These are phyloP conservation scores for Aciculoconidium aculeatum DNA, from an alignment of 805 yeast genomes.

Conservation along the genomic window DNA sequence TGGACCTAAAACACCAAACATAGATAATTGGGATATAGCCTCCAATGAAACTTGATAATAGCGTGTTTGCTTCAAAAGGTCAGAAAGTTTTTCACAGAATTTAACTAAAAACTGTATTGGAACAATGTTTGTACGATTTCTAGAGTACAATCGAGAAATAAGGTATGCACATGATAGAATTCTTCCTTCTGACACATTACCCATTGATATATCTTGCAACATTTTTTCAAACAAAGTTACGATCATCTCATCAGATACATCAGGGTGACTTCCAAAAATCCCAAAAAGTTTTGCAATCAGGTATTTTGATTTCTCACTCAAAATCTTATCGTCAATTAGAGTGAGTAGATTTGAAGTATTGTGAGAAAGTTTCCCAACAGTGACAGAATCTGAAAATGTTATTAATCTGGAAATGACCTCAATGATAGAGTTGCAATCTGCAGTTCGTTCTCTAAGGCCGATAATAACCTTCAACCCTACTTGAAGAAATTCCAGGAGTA, in stretches of 20 bases:
- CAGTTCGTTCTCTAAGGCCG: too few relatives aligned
- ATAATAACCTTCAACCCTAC: slow-evolving; percentile 33
- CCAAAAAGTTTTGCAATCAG: slow-evolving; percentile 44
- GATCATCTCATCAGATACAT: slow-evolving; percentile 5
- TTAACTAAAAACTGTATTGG: slow-evolving; percentile 2
- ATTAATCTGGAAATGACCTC: slow-evolving; percentile 28
- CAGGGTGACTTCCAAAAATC: slow-evolving; percentile 42
- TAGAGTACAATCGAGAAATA: slow-evolving; percentile 38
- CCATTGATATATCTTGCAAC: slow-evolving; percentile 10
- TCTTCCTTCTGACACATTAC: slow-evolving; percentile 13
- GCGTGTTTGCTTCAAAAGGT: slow-evolving; percentile 14
- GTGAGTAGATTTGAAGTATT: slow-evolving; percentile 17
- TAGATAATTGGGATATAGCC: slow-evolving; percentile 36
- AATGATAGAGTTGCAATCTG: slow-evolving; percentile 13
- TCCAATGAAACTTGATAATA: slow-evolving; percentile 28
- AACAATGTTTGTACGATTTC: slow-evolving; percentile 13
- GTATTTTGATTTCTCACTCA: slow-evolving; percentile 17
- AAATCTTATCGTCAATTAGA: slow-evolving; percentile 16
- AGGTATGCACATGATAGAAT: slow-evolving; percentile 39
- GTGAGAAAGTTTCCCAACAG: slow-evolving; percentile 16
- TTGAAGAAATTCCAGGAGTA: slow-evolving; percentile 24
- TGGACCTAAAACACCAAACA: slow-evolving; percentile 44
- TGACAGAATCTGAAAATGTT: slow-evolving; percentile 24
- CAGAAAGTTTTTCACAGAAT: slow-evolving; percentile 4
- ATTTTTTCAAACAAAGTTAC: slow-evolving; percentile 5